Conservation (phyloP, 768 basidiomycete species). For the Tulasnella sp. region DNA sequence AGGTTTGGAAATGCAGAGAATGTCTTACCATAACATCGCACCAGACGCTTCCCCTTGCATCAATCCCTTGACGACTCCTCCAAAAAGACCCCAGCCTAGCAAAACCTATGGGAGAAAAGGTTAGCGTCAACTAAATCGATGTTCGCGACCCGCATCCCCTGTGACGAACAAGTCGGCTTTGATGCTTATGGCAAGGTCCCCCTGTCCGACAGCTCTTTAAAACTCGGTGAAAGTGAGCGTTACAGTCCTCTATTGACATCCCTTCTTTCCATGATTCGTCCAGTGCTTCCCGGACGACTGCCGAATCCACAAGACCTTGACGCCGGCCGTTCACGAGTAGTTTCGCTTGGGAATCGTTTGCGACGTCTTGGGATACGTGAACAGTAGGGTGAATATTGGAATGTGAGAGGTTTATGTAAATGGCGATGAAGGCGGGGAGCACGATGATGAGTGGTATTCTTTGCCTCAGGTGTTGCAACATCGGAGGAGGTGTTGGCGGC, state of each 20-base stretch:
- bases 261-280: slow-evolving; percentile 21
- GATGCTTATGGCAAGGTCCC: neutral
- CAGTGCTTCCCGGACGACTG: neutral
- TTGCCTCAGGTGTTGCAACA: neutral
- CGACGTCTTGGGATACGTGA: neutral
- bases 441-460: neutral
- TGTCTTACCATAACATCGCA: slow-evolving; percentile 6
- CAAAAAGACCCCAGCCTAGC: neutral
- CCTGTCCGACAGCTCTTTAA: neutral
- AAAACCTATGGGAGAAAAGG: neutral
- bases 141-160: neutral
- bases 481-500: neutral
- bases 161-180: neutral
- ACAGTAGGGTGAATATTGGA: neutral
- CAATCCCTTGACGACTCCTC: neutral
- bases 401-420: neutral
- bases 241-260: neutral
- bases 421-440: neutral
- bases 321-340: neutral
- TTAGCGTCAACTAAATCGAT: neutral
- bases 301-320: neutral
- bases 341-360: neutral
- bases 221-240: neutral
- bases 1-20: neutral
- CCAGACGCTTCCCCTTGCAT: slow-evolving; percentile 16